Evolutionary conservation across 108 stramenopile genomes (phyloP), one percentile per base, ranked within the genome.

Genomic region (Nitzschia inconspicua): DNA sequence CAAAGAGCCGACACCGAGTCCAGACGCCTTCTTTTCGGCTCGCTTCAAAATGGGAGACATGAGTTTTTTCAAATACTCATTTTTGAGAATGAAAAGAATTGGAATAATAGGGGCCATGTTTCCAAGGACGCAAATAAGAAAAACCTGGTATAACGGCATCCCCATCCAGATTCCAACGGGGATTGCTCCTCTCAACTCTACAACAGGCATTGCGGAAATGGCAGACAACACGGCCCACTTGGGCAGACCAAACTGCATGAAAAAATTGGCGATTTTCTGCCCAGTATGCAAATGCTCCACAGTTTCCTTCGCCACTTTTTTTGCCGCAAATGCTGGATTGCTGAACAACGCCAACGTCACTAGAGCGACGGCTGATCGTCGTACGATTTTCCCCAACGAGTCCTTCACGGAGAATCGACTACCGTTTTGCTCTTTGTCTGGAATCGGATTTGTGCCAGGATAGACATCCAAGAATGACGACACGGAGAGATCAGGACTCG

Each of bases 161-260:
- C 94, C 96, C 88, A 94, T 86, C 93, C 93, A 94, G 24, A 94
- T 61, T 26, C 93, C 93, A 14, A 94, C 93, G 7, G 93, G 93
- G 20, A 94, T 72, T 5, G 93, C 93, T 29, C 96, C 96, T 28
- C 96, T 80, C 13, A 97, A 76, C 73, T 97, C 96, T 0, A 97
- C 85, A 39, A 97, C 93, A 3, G 96, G 96, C 78, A 97, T 70
- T 29, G 96, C 96, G 0, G 94, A 94, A 43, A 97, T 97, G 9
- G 86, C 61, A 39, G 89, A 85, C 42, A 97, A 68, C 8, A 95
- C 82, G 11, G 85, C 95, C 52, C 88, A 68, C 70, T 91, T 89
- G 7, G 94, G 93, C 35, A 95, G 52, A 31, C 86, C 85, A 75
- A 92, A 88, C 9, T 68, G 56, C 43, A 84, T 78, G 60, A 92